Base-by-base conservation (phyloP, 1,139 yeast genomes). In the Candida labiduridarum region DNA sequence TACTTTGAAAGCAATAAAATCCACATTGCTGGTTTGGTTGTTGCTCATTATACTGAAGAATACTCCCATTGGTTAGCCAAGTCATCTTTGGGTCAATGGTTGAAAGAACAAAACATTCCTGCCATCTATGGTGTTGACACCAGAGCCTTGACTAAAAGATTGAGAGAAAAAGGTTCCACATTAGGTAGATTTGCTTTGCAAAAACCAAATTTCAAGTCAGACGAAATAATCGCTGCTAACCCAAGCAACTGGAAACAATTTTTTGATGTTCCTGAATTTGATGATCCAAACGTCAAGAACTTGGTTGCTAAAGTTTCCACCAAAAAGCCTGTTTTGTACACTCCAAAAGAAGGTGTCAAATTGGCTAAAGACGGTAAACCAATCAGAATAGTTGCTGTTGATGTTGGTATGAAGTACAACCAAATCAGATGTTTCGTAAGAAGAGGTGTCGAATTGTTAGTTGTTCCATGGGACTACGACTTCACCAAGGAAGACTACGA, bases 51-150 rank as follows among this genome's bases (percentile, higher is more conserved):
- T 77, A 92, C 99, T 49, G 98, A 94, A 69, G 89, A 94, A 61
- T 92, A 85, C 75, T 91, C 97, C 44, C 99, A 95, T 68, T 90
- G 78, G 74, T 82, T 95, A 65, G 99, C 99, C 57, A 83, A 82
- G 56, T 90, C 97, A 31, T 90, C 97, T 39, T 82, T 95, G 59
- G 97, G 96, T 53, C 80, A 83, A 63, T 95, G 99, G 99, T 83
- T 95, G 64, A 85, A 89, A 70, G 87, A 85, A 64, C 88, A 94
- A 74, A 89, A 88, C 59, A 79, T 95, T 61, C 99, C 99, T 48
- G 99, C 99, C 60, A 84, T 95, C 57, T 95, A 92, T 65, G 99
- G 97, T 72, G 94, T 95, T 59, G 99, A 95, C 72, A 95, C 99
- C 58, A 88, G 99, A 78, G 82, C 92, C 48, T 80, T 95, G 65